A percentile compares a stretch with the other conserved stretches of the same genome.
These are phyloP conservation scores for Fusarium proliferatum DNA, from an alignment of 2,329 filamentous ascomycete species.

Conservation along the genomic window DNA sequence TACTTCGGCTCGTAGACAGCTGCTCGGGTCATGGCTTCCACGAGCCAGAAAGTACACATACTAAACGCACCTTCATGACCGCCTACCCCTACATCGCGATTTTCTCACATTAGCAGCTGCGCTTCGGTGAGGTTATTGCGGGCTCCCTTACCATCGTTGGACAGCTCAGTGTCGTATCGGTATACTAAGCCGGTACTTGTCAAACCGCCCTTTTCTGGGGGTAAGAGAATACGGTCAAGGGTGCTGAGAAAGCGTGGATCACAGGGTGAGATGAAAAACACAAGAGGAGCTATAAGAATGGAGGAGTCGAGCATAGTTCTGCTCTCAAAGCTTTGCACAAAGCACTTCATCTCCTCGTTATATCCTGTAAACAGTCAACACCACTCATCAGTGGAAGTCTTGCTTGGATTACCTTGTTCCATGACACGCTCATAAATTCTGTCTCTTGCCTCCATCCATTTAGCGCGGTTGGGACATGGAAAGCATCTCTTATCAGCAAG, in stretches of 20 bases:
- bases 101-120: slow-evolving; percentile 6
- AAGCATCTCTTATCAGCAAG: slow-evolving; percentile 80
- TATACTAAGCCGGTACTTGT: slow-evolving; percentile 81
- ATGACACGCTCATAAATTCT: slow-evolving; percentile 79
- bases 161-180: slow-evolving; percentile 75
- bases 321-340: slow-evolving; percentile 81
- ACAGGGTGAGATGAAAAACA: slow-evolving; percentile 83
- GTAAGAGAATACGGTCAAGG: slow-evolving; percentile 75
- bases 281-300: slow-evolving; percentile 79
- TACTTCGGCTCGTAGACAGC: slow-evolving; percentile 73
- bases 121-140: background rate
- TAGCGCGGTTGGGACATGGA: slow-evolving; percentile 74
- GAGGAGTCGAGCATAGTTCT: slow-evolving; percentile 77
- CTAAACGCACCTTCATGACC: slow-evolving; percentile 80
- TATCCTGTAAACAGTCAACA: slow-evolving; percentile 62
- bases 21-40: slow-evolving; percentile 80
- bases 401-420: slow-evolving; percentile 64
- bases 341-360: slow-evolving; percentile 75
- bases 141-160: slow-evolving; percentile 71
- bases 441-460: slow-evolving; percentile 76
- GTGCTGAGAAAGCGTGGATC: slow-evolving; percentile 80
- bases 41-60: slow-evolving; percentile 87
- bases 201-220: slow-evolving; percentile 79
- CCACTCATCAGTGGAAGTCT: background rate
- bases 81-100: slow-evolving; percentile 67